Evolutionary conservation across 176 grass and related monocot genomes (phyloP), one percentile per base, ranked within the genome.

Genomic region (Ensete ventricosum): DNA sequence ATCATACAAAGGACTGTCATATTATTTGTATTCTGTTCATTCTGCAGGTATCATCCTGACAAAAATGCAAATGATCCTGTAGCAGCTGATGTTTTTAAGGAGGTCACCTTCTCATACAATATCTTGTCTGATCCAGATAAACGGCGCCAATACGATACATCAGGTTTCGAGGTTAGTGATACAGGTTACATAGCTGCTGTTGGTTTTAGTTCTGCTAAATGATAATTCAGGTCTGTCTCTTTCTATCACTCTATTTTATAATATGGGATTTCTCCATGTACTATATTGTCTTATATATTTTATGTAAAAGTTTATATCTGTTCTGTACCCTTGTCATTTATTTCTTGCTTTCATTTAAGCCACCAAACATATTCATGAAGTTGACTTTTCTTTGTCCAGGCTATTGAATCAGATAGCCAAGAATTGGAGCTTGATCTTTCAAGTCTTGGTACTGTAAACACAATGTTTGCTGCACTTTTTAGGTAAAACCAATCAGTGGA

Each of bases 351-450:
- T 27, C 1, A 17, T 55, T 57, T 51, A 52, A 64, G 20, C 59
- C 17, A 70, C 50, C 17, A 70, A 11, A 11, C 14, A 51, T 1
- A n/a, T 3, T 50, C 25, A 70, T 50, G 19, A 50, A 50, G 5
- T 49, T 70, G 51, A 21, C 3, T 10, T 49, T 70, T 51, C 9
- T 64, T 29, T 57, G 64, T 85, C 60, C 85, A 99, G 95, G 88
- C 88, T 64, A 89, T 99, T 21, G 95, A 94, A 82, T 63, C 82
- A 2, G 91, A 99, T 81, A 89, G 87, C 64, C 95, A 99, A 77
- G 90, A 99, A 78, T 59, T 99, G 81, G 95, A 99, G 83, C 95
- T 99, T 54, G 95, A 99, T 82, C 79, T 99, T 64, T 99, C 95
- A 9, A 99, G 95, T 78, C 85, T 99, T 73, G 93, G 85, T 52